Percentiles rank a stretch among this genome's conserved stretches.
Conservation (phyloP, 257 asterid genomes). For the Voacanga thouarsii region DNA sequence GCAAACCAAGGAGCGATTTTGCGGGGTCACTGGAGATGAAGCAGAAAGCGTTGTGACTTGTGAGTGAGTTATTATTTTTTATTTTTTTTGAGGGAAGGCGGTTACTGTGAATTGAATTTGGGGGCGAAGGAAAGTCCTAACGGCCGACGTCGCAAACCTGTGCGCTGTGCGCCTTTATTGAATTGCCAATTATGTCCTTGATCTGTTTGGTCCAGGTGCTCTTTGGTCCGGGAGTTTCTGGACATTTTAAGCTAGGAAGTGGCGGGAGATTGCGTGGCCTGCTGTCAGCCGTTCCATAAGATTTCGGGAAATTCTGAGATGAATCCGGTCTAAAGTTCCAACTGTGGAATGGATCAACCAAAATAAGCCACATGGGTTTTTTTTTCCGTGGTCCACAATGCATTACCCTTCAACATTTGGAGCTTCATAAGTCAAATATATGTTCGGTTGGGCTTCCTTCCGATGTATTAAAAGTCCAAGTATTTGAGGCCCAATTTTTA, state of each 20-base stretch:
- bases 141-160: constrained; percentile 2
- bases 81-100: background rate
- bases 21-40: background rate
- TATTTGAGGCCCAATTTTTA: too few species aligned
- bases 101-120: background rate
- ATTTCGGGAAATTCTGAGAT: background rate
- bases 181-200: constrained; percentile 16
- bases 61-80: background rate
- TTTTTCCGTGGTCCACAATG: too few species aligned
- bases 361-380: too few species aligned
- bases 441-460: too few species aligned
- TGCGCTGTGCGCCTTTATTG: background rate
- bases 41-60: background rate
- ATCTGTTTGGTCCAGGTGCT: background rate
- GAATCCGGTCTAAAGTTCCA: too few species aligned
- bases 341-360: too few species aligned
- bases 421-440: too few species aligned
- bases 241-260: background rate
- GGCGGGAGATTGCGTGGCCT: constrained; percentile 43
- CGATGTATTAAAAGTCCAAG: too few species aligned
- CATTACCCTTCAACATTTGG: too few species aligned
- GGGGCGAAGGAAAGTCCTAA: background rate
- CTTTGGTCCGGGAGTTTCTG: background rate
- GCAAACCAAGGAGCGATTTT: background rate
- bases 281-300: constrained; percentile 13